Percentiles rank a stretch among this genome's conserved stretches.
phyloP scores from a whole-genome alignment of 768 basidiomycete species.

The Panaeolus papilionaceus region DNA sequence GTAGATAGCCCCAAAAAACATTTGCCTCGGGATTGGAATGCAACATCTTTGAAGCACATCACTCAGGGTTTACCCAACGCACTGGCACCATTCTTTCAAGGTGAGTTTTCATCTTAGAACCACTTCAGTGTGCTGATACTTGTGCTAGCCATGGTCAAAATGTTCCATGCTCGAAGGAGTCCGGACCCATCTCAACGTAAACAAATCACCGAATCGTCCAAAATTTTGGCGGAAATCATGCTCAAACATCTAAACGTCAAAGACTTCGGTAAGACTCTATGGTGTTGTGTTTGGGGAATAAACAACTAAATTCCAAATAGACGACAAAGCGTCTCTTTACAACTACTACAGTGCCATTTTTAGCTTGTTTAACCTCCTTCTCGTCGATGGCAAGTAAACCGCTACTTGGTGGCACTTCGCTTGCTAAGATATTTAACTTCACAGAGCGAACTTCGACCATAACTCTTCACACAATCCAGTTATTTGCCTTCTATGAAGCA shows the following conservation, averaged over 20 bases:
- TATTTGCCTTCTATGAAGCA: slow-evolving; percentile 72
- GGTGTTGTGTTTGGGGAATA: not conserved
- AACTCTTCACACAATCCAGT: slow-evolving; percentile 82
- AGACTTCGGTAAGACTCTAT: slow-evolving; percentile 52
- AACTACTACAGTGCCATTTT: slow-evolving; percentile 56
- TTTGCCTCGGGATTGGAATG: slow-evolving; percentile 64
- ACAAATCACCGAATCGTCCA: slow-evolving; percentile 75
- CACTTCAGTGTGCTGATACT: not conserved
- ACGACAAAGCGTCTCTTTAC: slow-evolving; percentile 41
- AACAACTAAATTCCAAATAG: slow-evolving; percentile 24
- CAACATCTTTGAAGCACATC: slow-evolving; percentile 78
- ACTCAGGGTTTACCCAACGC: slow-evolving; percentile 78
- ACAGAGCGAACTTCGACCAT: slow-evolving; percentile 79
- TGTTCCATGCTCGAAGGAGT: slow-evolving; percentile 83
- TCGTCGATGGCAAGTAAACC: slow-evolving; percentile 51
- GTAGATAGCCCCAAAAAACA: slow-evolving; percentile 28
- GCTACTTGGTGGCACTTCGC: slow-evolving; percentile 17
- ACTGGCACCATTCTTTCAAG: slow-evolving; percentile 86
- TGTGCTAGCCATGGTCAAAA: slow-evolving; percentile 77
- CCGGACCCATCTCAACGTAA: slow-evolving; percentile 78
- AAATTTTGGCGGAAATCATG: slow-evolving; percentile 74
- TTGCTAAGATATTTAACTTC: slow-evolving; percentile 15
- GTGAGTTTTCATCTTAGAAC: slow-evolving; percentile 45
- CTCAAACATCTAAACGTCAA: slow-evolving; percentile 68
- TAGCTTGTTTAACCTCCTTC: slow-evolving; percentile 49